Percentiles rank a stretch among this genome's conserved stretches.
Conservation (phyloP, 768 basidiomycete species). For the Brasilioporus rufonigricans region DNA sequence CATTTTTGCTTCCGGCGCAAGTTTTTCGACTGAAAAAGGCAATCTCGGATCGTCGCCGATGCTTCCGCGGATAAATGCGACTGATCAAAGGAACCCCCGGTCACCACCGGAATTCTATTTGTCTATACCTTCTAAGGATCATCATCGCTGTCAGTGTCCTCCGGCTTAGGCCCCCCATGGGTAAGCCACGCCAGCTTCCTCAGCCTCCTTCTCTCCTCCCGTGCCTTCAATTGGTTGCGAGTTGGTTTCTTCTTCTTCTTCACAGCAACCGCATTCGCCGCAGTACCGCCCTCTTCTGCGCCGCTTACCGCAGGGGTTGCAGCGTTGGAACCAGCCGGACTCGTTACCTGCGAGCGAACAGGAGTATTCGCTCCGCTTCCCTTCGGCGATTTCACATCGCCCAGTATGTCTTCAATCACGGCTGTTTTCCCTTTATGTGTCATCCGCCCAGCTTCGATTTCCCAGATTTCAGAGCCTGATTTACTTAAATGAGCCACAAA, state of each 20-base stretch:
- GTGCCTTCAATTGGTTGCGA: conserved; percentile 86
- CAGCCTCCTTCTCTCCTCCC: conserved; percentile 78
- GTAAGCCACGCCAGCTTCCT: conserved; percentile 83
- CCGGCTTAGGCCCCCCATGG: conserved; percentile 78
- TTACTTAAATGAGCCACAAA: conserved; percentile 15
- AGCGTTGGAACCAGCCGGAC: conserved; percentile 63
- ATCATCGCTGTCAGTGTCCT: conserved; percentile 73
- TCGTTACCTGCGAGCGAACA: conserved; percentile 63
- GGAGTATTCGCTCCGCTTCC: conserved; percentile 75
- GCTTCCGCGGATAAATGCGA: conserved; percentile 25
- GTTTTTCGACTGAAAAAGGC: conserved; percentile 23
- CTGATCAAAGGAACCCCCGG: conserved; percentile 18
- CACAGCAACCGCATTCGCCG: conserved; percentile 35
- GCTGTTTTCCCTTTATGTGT: conserved; percentile 87
- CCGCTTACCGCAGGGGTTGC: conserved; percentile 81
- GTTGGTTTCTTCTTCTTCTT: conserved; percentile 91
- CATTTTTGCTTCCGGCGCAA: background rate
- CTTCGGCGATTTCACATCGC: conserved; percentile 64
- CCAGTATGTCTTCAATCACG: conserved; percentile 80
- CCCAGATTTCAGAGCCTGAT: conserved; percentile 90
- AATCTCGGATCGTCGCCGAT: conserved; percentile 32
- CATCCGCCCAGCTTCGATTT: conserved; percentile 82
- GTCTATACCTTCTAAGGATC: conserved; percentile 15
- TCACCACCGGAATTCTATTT: conserved; percentile 12
- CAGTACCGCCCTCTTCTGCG: conserved; percentile 53